Percentiles rank a stretch among this genome's conserved stretches.
Conservation (phyloP, 176 grass and related monocot genomes). For the Cenchrus purpureus region DNA sequence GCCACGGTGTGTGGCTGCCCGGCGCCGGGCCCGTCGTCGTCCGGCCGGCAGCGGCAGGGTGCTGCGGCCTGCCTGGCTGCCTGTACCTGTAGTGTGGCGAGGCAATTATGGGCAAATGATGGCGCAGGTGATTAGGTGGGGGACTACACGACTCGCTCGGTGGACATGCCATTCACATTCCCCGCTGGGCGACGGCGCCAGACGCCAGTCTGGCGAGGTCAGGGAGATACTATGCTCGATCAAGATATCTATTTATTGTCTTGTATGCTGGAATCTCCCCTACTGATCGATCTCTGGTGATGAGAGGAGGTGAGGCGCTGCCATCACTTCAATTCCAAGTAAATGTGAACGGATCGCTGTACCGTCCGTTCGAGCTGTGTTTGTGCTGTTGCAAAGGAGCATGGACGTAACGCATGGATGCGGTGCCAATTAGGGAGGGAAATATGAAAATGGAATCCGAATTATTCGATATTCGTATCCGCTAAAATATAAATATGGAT, state of each 20-base stretch:
- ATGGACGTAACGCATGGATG: no score
- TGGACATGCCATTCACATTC: neutral
- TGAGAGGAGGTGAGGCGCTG: neutral
- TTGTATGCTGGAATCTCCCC: constrained; percentile 7
- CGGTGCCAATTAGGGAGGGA: no score
- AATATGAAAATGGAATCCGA: no score
- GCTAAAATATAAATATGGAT: no score
- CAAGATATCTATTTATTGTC: constrained; percentile 24
- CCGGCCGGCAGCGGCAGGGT: no score
- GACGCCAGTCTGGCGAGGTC: constrained; percentile 47
- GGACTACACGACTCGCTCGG: neutral
- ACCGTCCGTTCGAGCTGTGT: no score
- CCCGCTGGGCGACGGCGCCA: constrained; percentile 18
- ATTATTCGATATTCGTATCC: no score
- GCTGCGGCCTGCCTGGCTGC: neutral
- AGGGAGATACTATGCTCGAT: neutral
- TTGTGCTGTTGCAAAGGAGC: no score
- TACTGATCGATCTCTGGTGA: neutral
- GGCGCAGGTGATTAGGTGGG: constrained; percentile 50
- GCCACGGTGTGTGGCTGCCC: neutral
- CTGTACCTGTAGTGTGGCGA: no score
- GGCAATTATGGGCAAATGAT: constrained; percentile 76
- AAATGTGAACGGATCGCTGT: no score
- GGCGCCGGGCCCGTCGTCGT: no score
- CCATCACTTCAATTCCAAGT: no score